Evolutionary conservation across 305 asterid genomes (phyloP), one percentile per base, ranked within the genome.

Genomic region (Andrographis paniculata): DNA sequence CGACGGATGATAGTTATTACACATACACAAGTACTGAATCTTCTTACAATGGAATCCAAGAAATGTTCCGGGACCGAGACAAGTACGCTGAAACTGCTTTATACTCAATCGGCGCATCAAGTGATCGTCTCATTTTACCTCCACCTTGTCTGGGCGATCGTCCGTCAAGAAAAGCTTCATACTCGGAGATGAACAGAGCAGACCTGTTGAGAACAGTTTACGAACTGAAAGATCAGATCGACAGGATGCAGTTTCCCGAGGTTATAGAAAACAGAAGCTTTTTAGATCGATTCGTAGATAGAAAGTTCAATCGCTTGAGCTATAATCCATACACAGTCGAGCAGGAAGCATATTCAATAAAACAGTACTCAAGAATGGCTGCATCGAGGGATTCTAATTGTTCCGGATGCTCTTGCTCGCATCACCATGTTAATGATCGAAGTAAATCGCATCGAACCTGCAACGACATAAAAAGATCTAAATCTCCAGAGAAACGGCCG

Each of bases 171-270:
- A 64, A 24, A 56, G 59, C 68, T 37, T 48, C 70, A 11, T 67
- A 63, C 67, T 21, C 69, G 15, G 81, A 68, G 40, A 76, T 79
- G 6, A 89, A 76, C 42, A 82, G 64, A 57, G 37, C 51, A 49
- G 82, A 79, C 56, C 65, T 88, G 59, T 55, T 84, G 66, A 84
- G 85, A 67, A 77, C 77, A 52, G 81, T 88, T 20, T 45, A 50
- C 23, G 82, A 84, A 53, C 83, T 88, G 59, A 73, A 82, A 63
- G 85, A 82, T 56, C 84, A 88, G 75, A 72, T 78, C 51, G 52
- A 64, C 56, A 62, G 70, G 58, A 72, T 74, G 58, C 75, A 66
- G 3, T 56, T 71, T 20, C 51, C 74, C 48, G 49, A 64, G 61
- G 53, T 37, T 31, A 45, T 49, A 18, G 40, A 59, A 45, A 54